These are phyloP conservation scores for Viola pubescens DNA, from an alignment of 441 rosid genomes.

Conservation along the genomic window DNA sequence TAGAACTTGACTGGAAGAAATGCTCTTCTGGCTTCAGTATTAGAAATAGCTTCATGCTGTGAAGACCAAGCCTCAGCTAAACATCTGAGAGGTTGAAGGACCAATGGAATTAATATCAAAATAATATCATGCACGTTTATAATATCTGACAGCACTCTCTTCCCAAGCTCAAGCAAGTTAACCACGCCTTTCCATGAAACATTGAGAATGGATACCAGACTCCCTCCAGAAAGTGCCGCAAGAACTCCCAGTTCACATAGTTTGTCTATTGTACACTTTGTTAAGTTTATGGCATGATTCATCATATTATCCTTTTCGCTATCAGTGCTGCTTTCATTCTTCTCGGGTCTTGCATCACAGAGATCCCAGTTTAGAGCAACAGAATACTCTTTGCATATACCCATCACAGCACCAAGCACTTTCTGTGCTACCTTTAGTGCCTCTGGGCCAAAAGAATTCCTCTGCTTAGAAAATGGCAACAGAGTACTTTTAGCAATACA, in stretches of 20 bases:
- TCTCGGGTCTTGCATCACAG: conserved; percentile 22
- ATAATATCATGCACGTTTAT: conserved; percentile 62
- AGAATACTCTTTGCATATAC: conserved; percentile 53
- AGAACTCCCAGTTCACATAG: conserved; percentile 60
- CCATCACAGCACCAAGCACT: conserved; percentile 47
- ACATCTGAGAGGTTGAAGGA: conserved; percentile 51
- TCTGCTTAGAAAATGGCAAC: conserved; percentile 31
- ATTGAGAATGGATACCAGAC: conserved; percentile 77
- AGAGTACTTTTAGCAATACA: conserved; percentile 11
- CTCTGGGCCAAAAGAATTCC: conserved; percentile 45
- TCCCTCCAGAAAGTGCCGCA: conserved; percentile 79
- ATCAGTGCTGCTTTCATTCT: conserved; percentile 21
- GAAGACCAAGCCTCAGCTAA: conserved; percentile 69
- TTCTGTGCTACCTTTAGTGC: conserved; percentile 49
- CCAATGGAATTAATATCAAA: conserved; percentile 44
- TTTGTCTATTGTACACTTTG: conserved; percentile 40
- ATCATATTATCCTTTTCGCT: conserved; percentile 21
- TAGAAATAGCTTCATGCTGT: conserved; percentile 49
- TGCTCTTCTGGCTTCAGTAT: conserved; percentile 69
- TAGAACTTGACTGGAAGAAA: conserved; percentile 84
- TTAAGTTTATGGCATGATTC: conserved; percentile 37
- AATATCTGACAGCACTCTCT: conserved; percentile 33
- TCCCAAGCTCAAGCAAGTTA: conserved; percentile 66
- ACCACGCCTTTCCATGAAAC: conserved; percentile 91
- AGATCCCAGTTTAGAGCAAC: conserved; percentile 28